Conservation (phyloP, 768 basidiomycete species). For the Russula abietina region DNA sequence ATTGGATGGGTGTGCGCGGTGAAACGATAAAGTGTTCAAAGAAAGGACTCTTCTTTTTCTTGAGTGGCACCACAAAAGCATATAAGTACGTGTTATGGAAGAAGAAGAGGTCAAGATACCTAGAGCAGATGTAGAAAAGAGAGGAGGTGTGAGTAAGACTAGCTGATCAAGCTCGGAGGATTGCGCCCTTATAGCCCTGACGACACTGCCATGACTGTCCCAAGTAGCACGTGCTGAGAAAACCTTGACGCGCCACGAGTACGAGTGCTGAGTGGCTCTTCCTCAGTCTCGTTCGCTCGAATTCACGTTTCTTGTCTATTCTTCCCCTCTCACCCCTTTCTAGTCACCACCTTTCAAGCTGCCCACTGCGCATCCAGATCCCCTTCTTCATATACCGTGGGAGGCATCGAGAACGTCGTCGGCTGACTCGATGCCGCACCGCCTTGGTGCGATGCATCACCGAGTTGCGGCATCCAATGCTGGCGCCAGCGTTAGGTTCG, state of each 20-base stretch:
- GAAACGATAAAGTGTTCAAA: neutral
- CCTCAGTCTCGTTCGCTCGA: conserved; percentile 70
- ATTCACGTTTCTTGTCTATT: conserved; percentile 33
- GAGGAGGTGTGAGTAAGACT: neutral
- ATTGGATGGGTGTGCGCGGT: neutral
- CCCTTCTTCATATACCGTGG: conserved; percentile 48
- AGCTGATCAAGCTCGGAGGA: conserved; percentile 8
- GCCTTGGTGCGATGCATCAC: conserved; percentile 38
- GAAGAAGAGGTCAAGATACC: no score
- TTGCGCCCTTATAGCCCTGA: conserved; percentile 8
- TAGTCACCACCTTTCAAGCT: conserved; percentile 24
- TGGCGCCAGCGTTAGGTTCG: conserved; percentile 1
- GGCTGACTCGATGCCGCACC: conserved; percentile 71
- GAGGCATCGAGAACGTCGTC: conserved; percentile 73
- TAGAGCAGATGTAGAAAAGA: neutral
- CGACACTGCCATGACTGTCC: no score
- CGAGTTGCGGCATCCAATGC: conserved; percentile 48
- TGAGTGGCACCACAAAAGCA: neutral
- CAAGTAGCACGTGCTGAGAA: conserved; percentile 19
- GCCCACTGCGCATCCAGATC: conserved; percentile 22
- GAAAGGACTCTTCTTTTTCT: neutral
- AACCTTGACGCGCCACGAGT: no score
- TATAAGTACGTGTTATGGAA: no score
- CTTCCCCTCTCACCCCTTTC: conserved; percentile 20
- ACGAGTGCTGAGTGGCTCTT: no score